Conservation (phyloP, 2,329 filamentous ascomycete genomes). For the Epichloe amarillans region DNA sequence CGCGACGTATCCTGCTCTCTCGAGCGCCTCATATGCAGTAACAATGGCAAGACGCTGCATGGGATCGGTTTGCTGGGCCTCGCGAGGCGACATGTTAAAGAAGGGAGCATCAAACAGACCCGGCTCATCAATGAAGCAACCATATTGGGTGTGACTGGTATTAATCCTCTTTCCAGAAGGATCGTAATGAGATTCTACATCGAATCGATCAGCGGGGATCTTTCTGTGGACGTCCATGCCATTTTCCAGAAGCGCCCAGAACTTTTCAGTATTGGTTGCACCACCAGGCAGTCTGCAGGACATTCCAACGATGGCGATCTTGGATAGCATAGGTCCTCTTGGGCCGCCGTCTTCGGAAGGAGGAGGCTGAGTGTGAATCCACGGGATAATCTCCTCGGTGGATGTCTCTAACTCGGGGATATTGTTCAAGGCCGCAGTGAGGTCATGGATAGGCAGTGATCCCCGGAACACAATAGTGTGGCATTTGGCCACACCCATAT, state of each 20-base stretch:
- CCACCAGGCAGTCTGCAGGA: constrained; percentile 31
- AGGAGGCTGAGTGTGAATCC: not conserved
- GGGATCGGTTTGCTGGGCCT: constrained; percentile 63
- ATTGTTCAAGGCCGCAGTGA: not conserved
- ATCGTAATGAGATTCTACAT: too few relatives aligned
- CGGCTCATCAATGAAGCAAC: constrained; percentile 57
- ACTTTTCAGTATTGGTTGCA: constrained; percentile 21
- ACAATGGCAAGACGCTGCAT: constrained; percentile 60
- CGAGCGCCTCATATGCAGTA: constrained; percentile 68
- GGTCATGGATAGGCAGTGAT: constrained; percentile 1
- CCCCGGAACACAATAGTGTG: not conserved
- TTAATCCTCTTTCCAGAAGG: too few relatives aligned
- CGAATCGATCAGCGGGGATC: too few relatives aligned
- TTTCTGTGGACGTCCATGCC: not conserved
- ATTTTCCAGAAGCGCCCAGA: constrained; percentile 11
- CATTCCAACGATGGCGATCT: constrained; percentile 69
- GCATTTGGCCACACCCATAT: not conserved
- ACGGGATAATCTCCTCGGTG: too few relatives aligned
- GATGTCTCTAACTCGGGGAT: too few relatives aligned
- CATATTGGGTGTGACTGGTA: constrained; percentile 19
- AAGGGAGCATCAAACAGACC: constrained; percentile 64
- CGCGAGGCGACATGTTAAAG: constrained; percentile 73
- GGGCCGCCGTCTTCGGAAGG: not conserved
- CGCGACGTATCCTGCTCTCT: constrained; percentile 37
- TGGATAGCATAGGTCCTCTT: constrained; percentile 20